Evolutionary conservation across 2,329 filamentous ascomycete species (phyloP).

Genomic region (Lomentospora prolificans): DNA sequence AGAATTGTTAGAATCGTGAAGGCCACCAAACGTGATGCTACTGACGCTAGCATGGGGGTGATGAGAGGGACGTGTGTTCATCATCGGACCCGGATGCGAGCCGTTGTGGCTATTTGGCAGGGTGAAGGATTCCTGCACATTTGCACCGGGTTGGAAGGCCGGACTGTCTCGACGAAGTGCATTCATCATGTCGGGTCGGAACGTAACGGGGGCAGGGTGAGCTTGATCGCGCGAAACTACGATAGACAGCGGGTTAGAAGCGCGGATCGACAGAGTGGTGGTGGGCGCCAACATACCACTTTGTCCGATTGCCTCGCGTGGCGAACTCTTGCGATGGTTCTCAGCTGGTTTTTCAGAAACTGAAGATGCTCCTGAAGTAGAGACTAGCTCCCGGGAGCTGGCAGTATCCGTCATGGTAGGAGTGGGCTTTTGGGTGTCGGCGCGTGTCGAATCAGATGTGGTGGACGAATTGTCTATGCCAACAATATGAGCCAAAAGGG

Average conservation of each 20-base stretch:
- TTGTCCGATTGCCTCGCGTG: neutral
- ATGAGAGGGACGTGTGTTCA: neutral
- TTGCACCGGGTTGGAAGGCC: constrained; percentile 1
- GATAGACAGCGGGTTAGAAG: too few species aligned
- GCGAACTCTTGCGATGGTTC: neutral
- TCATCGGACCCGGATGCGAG: neutral
- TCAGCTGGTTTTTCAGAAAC: neutral
- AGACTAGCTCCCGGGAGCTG: neutral
- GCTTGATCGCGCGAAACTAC: neutral
- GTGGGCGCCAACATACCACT: too few species aligned
- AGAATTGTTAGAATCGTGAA: constrained; percentile 44
- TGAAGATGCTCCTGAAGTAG: neutral
- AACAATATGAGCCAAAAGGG: too few species aligned
- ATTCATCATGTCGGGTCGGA: neutral
- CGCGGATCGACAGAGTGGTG: too few species aligned
- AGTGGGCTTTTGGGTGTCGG: too few species aligned
- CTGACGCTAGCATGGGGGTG: constrained; percentile 38
- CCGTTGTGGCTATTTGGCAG: neutral
- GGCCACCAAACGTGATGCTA: constrained; percentile 46
- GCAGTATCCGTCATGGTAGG: neutral
- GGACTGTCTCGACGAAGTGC: neutral
- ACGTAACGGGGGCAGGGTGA: neutral
- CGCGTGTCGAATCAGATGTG: too few species aligned
- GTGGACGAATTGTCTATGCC: too few species aligned
- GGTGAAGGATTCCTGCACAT: neutral